These are phyloP conservation scores for Cladosporium sp. DNA, from an alignment of 2,329 filamentous ascomycete species.

Conservation along the genomic window DNA sequence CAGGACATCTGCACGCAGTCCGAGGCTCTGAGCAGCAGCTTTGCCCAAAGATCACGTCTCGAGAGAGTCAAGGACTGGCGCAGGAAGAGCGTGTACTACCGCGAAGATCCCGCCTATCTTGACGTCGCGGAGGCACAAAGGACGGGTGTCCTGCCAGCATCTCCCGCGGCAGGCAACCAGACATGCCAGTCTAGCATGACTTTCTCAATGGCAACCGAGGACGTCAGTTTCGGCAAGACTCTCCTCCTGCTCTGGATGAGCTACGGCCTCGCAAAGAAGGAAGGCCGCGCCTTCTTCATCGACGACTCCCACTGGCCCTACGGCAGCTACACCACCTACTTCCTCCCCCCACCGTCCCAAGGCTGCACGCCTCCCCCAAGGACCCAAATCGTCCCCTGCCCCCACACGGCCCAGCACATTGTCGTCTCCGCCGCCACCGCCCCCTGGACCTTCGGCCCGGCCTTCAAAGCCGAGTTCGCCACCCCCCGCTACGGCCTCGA, in stretches of 20 bases:
- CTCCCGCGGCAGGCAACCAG: conserved; percentile 34
- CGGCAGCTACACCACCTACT: conserved; percentile 67
- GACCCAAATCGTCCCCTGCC: conserved; percentile 73
- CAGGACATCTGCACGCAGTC: conserved; percentile 56
- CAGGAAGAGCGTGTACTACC: conserved; percentile 50
- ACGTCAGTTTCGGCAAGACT: conserved; percentile 70
- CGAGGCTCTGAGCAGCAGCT: conserved; percentile 38
- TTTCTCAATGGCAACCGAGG: conserved; percentile 65
- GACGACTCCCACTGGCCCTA: conserved; percentile 81
- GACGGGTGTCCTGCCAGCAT: conserved; percentile 43
- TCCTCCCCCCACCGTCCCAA: conserved; percentile 59
- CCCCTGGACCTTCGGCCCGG: conserved; percentile 55
- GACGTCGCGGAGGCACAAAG: conserved; percentile 67
- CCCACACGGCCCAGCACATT: conserved; percentile 67
- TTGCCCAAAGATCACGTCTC: conserved; percentile 23
- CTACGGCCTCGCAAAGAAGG: conserved; percentile 69
- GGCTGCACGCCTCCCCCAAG: conserved; percentile 65
- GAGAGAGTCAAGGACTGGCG: conserved; percentile 38
- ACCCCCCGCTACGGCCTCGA: conserved; percentile 22
- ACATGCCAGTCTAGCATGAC: conserved; percentile 65
- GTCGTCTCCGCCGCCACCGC: conserved; percentile 66
- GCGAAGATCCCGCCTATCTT: conserved; percentile 62
- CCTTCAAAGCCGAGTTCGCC: conserved; percentile 47
- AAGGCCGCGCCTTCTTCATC: conserved; percentile 73
- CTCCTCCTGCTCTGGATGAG: conserved; percentile 78